These are phyloP conservation scores for Thalia dealbata DNA, from an alignment of 176 grass and related monocot genomes.

Conservation along the genomic window DNA sequence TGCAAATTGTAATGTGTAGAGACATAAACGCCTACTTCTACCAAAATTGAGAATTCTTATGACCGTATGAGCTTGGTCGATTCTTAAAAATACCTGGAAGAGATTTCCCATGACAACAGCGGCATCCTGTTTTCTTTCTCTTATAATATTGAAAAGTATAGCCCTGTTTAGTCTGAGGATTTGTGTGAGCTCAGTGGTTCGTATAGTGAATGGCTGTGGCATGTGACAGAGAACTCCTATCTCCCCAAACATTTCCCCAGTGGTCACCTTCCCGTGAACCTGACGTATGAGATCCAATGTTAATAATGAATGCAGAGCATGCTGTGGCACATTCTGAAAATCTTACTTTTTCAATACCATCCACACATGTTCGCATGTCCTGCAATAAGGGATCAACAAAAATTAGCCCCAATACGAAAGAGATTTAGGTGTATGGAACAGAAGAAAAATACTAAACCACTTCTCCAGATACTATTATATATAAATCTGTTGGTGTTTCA, in stretches of 20 bases:
- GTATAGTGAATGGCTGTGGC: slow-evolving; percentile 17
- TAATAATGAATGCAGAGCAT: too few relatives aligned
- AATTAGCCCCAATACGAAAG: not conserved
- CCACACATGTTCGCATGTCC: slow-evolving; percentile 35
- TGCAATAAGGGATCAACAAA: slow-evolving; percentile 9
- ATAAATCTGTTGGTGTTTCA: slow-evolving; percentile 5
- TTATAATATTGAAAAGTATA: slow-evolving; percentile 7
- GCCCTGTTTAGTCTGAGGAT: slow-evolving; percentile 16
- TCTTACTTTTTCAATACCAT: slow-evolving; percentile 41
- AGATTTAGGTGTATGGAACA: not conserved
- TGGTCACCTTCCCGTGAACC: slow-evolving; percentile 13
- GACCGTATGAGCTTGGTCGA: not conserved
- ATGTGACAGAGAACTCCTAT: slow-evolving; percentile 16
- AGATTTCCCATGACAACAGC: slow-evolving; percentile 18
- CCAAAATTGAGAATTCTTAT: not conserved
- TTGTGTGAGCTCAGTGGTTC: slow-evolving; percentile 21
- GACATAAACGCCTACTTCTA: not conserved
- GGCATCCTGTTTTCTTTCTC: slow-evolving; percentile 10
- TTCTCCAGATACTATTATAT: slow-evolving; percentile 6
- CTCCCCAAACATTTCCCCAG: slow-evolving; percentile 20
- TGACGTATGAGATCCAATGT: not conserved
- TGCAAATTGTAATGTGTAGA: slow-evolving; percentile 1
- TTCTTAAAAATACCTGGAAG: slow-evolving; percentile 11
- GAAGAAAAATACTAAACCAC: slow-evolving; percentile 1
- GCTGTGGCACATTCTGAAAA: not conserved